These are phyloP conservation scores for Delphinella strobiligena DNA, from an alignment of 2,329 filamentous ascomycete species.

Conservation along the genomic window DNA sequence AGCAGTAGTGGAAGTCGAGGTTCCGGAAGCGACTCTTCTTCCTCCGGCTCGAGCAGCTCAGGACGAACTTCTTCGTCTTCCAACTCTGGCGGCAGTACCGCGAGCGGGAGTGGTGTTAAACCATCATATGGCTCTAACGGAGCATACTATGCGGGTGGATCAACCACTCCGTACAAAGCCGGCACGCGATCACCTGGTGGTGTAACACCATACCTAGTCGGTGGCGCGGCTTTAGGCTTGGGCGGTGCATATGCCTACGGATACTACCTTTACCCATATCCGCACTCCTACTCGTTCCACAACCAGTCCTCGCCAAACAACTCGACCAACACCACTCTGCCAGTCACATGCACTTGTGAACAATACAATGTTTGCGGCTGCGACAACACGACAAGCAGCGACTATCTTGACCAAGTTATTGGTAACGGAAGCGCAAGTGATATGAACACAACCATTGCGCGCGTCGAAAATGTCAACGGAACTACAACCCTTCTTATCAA, in stretches of 20 bases:
- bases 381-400: constrained; percentile 52
- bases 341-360: constrained; percentile 51
- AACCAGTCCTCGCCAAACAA: constrained; percentile 30
- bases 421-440: constrained; percentile 47
- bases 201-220: constrained; percentile 41
- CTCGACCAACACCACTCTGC: constrained; percentile 44
- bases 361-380: constrained; percentile 50
- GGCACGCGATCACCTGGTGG: constrained; percentile 39
- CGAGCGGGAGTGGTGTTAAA: constrained; percentile 44
- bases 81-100: constrained; percentile 32
- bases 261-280: constrained; percentile 50
- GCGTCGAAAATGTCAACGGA: constrained; percentile 50
- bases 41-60: constrained; percentile 8
- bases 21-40: background rate
- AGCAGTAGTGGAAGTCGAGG: constrained; percentile 7
- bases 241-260: constrained; percentile 53
- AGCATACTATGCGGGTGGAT: constrained; percentile 55
- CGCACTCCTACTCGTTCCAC: constrained; percentile 41
- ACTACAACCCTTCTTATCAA: constrained; percentile 57
- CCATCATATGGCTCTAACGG: constrained; percentile 52
- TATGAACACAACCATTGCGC: constrained; percentile 51
- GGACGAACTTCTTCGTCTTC: constrained; percentile 15
- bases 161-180: constrained; percentile 46
- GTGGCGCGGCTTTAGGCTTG: constrained; percentile 40
- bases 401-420: constrained; percentile 50